Evolutionary conservation across 495 filamentous ascomycete species (phyloP), one percentile per base, ranked within the genome.

Genomic region (Trichoderma parareesei): DNA sequence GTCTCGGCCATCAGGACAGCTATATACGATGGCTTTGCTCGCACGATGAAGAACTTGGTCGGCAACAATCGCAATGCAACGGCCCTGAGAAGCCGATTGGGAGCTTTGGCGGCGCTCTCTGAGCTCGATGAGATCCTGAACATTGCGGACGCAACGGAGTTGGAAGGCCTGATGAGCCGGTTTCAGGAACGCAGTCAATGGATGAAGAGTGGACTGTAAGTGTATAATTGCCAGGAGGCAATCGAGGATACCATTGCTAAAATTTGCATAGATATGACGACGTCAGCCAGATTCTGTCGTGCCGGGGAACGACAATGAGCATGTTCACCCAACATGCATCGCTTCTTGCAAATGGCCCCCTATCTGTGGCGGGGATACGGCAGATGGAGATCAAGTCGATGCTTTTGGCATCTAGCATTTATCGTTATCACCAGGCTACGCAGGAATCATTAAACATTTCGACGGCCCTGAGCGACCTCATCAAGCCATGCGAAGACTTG

Each of bases 391-490:
- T 91, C 18, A 83, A 87, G 61, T 83, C 83, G 13, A 83, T 96
- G 67, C 79, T 97, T 3, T 75, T 85, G 37, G 88, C 91, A 2
- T 87, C 93, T 7, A 77, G 82, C 49, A 83, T 96, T 62, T 89
- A 88, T 66, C 84, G 91, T 60, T 84, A 82, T 64, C 91, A 96
- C 71, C 89, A 83, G 41, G 88, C 89, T 20, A 81, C 89, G 3
- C 93, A 98, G 71, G 90, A 94, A 68, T 93, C 93, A 2, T 72
- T 98, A 40, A 89, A 91, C 67, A 82, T 88, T 9, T 89, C 91
- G 16, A 95, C 92, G 1, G 89, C 88, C 59, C 82, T 97, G 37
- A 89, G 84, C 3, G 84, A 88, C 59, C 81, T 97, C 4, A 84
- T 90, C n/a, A 67, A 78, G 38, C 79, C 86, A 4, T 92, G 87